Evolutionary conservation across 306 rosid species (phyloP).

Genomic region (Hippophae gyantsensis): DNA sequence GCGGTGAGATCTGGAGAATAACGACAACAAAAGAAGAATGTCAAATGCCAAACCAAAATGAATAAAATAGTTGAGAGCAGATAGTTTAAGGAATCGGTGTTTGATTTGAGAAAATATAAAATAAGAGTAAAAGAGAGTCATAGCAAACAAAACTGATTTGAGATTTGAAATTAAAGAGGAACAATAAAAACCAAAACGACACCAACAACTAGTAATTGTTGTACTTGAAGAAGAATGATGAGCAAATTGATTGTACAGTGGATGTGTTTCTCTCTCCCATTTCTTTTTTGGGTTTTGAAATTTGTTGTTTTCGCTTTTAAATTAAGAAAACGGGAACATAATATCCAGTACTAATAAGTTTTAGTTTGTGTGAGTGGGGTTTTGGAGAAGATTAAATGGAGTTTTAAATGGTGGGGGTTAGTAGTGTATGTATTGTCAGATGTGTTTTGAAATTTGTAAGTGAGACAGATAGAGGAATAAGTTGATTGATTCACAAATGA

Average conservation of each 20-base stretch:
- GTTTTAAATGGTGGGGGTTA: not conserved
- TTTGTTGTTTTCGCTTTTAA: conserved; percentile 11
- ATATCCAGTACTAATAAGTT: conserved; percentile 10
- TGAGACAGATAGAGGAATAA: conserved; percentile 5
- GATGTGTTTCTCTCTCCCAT: conserved; percentile 25
- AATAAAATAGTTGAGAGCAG: not conserved
- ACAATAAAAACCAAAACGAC: not conserved
- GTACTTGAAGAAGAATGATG: not conserved
- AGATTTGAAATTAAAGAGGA: conserved; percentile 24
- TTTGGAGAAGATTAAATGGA: not conserved
- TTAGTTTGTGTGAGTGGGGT: not conserved
- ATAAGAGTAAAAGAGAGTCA: conserved; percentile 1
- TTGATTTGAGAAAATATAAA: conserved; percentile 1
- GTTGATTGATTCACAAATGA: conserved; percentile 26
- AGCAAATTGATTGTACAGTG: conserved; percentile 29
- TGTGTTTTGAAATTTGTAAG: conserved; percentile 17
- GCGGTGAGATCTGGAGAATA: conserved; percentile 47
- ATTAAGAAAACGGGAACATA: not conserved
- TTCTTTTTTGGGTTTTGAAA: conserved; percentile 19
- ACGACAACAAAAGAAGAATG: conserved; percentile 13
- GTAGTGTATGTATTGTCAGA: conserved; percentile 14
- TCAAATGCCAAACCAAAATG: conserved; percentile 6
- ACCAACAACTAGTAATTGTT: not conserved
- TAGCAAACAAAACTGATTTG: conserved; percentile 2
- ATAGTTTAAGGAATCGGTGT: conserved; percentile 1